Conservation (phyloP, 164 flowering plant genomes). For the Euptelea pleiosperma region DNA sequence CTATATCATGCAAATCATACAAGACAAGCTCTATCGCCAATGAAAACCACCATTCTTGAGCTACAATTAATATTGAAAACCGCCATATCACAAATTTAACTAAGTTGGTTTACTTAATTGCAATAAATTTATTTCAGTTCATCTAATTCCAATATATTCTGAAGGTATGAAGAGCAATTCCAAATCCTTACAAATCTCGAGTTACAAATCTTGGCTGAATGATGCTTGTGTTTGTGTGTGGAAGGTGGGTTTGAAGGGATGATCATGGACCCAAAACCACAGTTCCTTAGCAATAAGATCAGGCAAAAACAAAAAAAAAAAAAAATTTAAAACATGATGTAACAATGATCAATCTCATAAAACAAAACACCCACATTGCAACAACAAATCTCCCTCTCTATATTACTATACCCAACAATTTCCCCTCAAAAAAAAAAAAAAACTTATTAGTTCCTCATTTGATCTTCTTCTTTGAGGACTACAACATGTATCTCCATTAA, state of each 20-base stretch:
- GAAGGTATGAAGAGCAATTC: no score
- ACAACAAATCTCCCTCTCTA: constrained; percentile 31
- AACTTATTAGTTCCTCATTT: constrained; percentile 25
- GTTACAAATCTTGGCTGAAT: no score
- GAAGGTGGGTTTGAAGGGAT: no score
- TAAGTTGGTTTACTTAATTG: no score
- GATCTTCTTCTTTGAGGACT: constrained; percentile 22
- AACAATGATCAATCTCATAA: constrained; percentile 16
- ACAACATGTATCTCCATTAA: constrained; percentile 24
- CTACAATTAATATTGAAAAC: no score
- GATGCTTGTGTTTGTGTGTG: background rate
- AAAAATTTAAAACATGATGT: constrained; percentile 3
- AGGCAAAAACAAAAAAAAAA: background rate
- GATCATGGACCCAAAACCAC: background rate
- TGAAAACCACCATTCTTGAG: no score
- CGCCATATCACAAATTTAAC: no score
- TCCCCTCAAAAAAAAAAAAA: constrained; percentile 12
- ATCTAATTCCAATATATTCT: no score
- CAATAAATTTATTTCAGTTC: no score
- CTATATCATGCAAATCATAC: no score
- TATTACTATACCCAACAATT: constrained; percentile 36
- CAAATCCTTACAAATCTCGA: no score
- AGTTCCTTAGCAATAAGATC: background rate
- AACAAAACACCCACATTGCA: constrained; percentile 20
- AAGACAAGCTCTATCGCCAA: no score